A percentile compares a stretch with the other conserved stretches of the same genome.
phyloP scores from a whole-genome alignment of 805 yeast genomes.

The Blastobotrys chiropterorum region DNA sequence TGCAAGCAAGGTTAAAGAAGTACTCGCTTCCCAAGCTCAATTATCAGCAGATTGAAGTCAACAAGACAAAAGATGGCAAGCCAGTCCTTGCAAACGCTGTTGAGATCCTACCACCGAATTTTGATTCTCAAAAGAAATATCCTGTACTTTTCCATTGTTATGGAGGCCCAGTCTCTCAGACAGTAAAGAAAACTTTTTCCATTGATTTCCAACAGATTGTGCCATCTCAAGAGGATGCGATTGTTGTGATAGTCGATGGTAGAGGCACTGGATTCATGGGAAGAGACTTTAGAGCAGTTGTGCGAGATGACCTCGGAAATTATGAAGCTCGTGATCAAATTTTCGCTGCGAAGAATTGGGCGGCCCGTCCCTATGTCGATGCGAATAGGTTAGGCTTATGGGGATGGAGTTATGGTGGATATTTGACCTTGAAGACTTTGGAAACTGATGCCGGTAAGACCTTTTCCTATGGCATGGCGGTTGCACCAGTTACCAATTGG shows the following conservation, averaged over 20 bases:
- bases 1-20: constrained; percentile 22
- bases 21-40: constrained; percentile 53
- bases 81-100: constrained; percentile 46
- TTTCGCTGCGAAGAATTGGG: constrained; percentile 72
- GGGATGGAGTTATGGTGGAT: constrained; percentile 99
- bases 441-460: constrained; percentile 71
- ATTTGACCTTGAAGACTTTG: constrained; percentile 79
- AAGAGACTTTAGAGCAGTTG: constrained; percentile 65
- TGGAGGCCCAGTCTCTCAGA: constrained; percentile 94
- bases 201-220: constrained; percentile 67
- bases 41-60: constrained; percentile 39
- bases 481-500: constrained; percentile 98
- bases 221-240: constrained; percentile 69
- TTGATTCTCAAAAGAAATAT: constrained; percentile 54
- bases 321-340: constrained; percentile 85
- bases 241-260: constrained; percentile 94
- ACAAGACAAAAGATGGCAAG: constrained; percentile 39
- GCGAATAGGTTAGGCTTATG: constrained; percentile 69
- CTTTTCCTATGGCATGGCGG: constrained; percentile 87
- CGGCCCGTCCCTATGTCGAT: constrained; percentile 57
- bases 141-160: constrained; percentile 87
- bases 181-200: constrained; percentile 56
- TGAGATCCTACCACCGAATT: constrained; percentile 73
- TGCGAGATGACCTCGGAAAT: constrained; percentile 75
- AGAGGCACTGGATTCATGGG: constrained; percentile 95